Base-by-base conservation (phyloP, 2,329 filamentous ascomycete genomes). In the Exophiala sp. region DNA sequence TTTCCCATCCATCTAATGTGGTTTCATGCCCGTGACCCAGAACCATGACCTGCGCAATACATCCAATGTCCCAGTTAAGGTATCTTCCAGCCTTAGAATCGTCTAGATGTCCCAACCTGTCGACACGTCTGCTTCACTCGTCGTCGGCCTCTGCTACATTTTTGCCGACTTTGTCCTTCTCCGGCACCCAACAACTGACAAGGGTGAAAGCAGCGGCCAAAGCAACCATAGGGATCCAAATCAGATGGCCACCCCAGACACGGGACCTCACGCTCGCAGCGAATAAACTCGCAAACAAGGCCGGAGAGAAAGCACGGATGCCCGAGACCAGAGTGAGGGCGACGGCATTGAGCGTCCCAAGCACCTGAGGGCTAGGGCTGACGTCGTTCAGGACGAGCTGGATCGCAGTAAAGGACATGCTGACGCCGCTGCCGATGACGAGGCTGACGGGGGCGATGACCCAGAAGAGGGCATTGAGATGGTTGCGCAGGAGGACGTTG, bases 351-450 rank as follows among this genome's bases (percentile, higher is more conserved):
- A 93, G 69, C 0, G 80, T 88, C 0, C 83, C 86, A 8, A 91
- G 70, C 0, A 80, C 77, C 35, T 73, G 71, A 1, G 79, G 75
- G 8, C 74, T 79, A 0, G 87, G 87, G 0, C 82, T 76, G 1
- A 85, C 78, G 50, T 90, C 85, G 65, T 91, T 91, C 24, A 91
- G 63, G 0, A 81, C 80, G 7, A 91, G 79, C 70, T 90, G 85
- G 1, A 83, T 75, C 1, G 74, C 81, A 0, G 56, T 89, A 62
- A 85, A 86, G 1, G 76, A 72, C 83, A 87, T 88, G 42, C 74
- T 75, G 0, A 86, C 78, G 1, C 81, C 80, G 10, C 75, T 75
- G 0, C 82, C 83, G 0, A 86, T n/a, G 0, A 71, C 68, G 9
- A 82, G 64, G 8, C 66, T 43, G 0, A 68, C 55, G 0, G 73